Evolutionary conservation across 257 asterid species (phyloP).

Genomic region (Asclepias syriaca): DNA sequence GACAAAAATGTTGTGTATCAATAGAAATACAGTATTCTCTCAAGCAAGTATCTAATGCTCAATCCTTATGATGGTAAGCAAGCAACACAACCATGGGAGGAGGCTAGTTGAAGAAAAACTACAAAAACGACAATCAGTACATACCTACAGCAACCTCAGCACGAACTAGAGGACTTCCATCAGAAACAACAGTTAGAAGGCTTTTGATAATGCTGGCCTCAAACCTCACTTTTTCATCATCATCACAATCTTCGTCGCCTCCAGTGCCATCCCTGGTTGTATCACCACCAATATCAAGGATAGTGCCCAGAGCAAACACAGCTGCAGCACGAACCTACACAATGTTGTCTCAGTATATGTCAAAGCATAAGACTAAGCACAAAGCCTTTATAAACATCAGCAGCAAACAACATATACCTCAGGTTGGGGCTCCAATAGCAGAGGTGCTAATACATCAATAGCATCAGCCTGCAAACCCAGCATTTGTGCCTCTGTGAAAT

Average conservation of each 20-base stretch:
- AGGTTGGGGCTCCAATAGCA: constrained; percentile 94
- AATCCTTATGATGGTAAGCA: not conserved
- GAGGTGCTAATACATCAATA: constrained; percentile 70
- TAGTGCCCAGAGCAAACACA: constrained; percentile 83
- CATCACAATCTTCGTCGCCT: constrained; percentile 72
- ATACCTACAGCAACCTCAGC: constrained; percentile 98
- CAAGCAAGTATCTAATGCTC: not conserved
- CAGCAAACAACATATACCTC: constrained; percentile 54
- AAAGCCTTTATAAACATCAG: not conserved
- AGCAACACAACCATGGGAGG: not conserved
- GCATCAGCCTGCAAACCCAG: constrained; percentile 84
- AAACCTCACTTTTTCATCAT: constrained; percentile 84
- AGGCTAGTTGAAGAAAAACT: not conserved
- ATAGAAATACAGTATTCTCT: not conserved
- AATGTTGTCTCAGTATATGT: constrained; percentile 1
- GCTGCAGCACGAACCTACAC: constrained; percentile 94
- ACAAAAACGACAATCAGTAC: constrained; percentile 10
- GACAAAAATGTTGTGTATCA: not conserved
- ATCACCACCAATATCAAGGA: constrained; percentile 78
- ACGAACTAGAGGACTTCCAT: constrained; percentile 97
- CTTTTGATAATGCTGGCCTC: constrained; percentile 67
- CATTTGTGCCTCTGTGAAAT: constrained; percentile 78
- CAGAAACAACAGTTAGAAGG: constrained; percentile 75
- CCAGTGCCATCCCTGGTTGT: constrained; percentile 72
- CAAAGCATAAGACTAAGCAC: not conserved